Percentiles rank a stretch among this genome's conserved stretches.
These are phyloP conservation scores for Danielozyma ontarioensis DNA, from an alignment of 805 yeast species.

Conservation along the genomic window DNA sequence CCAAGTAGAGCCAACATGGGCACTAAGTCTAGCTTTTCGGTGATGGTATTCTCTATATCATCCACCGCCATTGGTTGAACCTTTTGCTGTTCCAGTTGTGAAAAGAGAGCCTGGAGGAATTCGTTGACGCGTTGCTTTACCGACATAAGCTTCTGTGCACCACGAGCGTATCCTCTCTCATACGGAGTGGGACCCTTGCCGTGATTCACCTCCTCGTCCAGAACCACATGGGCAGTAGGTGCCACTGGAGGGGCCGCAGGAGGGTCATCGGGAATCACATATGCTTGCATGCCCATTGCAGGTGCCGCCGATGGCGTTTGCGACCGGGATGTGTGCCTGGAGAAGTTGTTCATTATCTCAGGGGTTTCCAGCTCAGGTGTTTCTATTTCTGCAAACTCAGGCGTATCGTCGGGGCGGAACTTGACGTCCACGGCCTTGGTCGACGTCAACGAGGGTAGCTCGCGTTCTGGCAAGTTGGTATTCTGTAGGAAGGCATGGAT, in stretches of 20 bases:
- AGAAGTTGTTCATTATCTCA: no score
- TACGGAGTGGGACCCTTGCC: slow-evolving; percentile 26
- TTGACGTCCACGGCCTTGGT: neutral
- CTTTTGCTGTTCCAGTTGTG: neutral
- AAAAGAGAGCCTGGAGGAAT: slow-evolving; percentile 3
- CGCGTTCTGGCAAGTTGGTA: neutral
- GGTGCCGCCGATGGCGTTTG: neutral
- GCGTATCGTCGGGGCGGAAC: neutral
- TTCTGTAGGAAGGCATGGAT: slow-evolving; percentile 19
- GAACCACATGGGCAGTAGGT: neutral
- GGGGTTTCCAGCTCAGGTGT: no score
- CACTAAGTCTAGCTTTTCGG: slow-evolving; percentile 26
- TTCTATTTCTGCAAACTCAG: neutral
- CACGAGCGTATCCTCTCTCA: slow-evolving; percentile 31
- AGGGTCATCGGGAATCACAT: slow-evolving; percentile 7
- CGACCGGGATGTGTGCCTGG: no score
- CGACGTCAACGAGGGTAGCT: neutral
- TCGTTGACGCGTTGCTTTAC: slow-evolving; percentile 11
- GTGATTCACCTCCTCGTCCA: slow-evolving; percentile 6
- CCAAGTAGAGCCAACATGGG: slow-evolving; percentile 27
- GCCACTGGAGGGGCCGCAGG: neutral
- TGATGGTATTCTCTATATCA: slow-evolving; percentile 30
- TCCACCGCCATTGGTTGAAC: slow-evolving; percentile 14
- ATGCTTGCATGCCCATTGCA: slow-evolving; percentile 8
- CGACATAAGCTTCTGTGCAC: slow-evolving; percentile 21